These are phyloP conservation scores for Yarrowia yakushimensis DNA, from an alignment of 805 yeast species.

Conservation along the genomic window DNA sequence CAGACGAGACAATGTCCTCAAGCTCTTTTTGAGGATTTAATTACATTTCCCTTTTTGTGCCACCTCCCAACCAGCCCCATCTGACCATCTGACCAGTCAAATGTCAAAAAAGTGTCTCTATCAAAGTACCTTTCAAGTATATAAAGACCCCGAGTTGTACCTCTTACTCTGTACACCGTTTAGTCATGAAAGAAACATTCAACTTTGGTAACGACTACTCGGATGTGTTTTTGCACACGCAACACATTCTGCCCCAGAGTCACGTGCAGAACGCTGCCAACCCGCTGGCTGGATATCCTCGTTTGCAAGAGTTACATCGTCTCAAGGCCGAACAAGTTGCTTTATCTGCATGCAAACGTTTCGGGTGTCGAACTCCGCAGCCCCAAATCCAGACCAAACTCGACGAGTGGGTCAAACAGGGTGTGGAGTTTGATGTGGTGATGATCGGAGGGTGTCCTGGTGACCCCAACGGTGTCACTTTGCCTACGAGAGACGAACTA, in stretches of 20 bases:
- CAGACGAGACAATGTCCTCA: too few species aligned
- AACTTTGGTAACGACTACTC: conserved; percentile 68
- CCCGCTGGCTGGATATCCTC: conserved; percentile 83
- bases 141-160: too few species aligned
- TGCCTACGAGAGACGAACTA: conserved; percentile 59
- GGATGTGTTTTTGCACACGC: conserved; percentile 59
- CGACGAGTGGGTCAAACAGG: conserved; percentile 56
- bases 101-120: too few species aligned
- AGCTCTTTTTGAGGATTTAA: too few species aligned
- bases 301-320: conserved; percentile 62
- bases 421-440: conserved; percentile 76
- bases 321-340: conserved; percentile 59
- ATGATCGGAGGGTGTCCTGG: conserved; percentile 87
- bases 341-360: conserved; percentile 56
- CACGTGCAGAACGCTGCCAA: conserved; percentile 62
- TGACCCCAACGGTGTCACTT: conserved; percentile 41
- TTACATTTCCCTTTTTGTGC: too few species aligned
- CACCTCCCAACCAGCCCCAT: too few species aligned
- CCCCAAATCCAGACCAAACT: conserved; percentile 56
- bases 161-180: not conserved
- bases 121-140: too few species aligned
- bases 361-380: conserved; percentile 55
- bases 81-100: too few species aligned
- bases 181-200: conserved; percentile 1
- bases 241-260: conserved; percentile 57